phyloP scores from a whole-genome alignment of 495 filamentous ascomycete genomes.

The Lasiosphaeria miniovina region DNA sequence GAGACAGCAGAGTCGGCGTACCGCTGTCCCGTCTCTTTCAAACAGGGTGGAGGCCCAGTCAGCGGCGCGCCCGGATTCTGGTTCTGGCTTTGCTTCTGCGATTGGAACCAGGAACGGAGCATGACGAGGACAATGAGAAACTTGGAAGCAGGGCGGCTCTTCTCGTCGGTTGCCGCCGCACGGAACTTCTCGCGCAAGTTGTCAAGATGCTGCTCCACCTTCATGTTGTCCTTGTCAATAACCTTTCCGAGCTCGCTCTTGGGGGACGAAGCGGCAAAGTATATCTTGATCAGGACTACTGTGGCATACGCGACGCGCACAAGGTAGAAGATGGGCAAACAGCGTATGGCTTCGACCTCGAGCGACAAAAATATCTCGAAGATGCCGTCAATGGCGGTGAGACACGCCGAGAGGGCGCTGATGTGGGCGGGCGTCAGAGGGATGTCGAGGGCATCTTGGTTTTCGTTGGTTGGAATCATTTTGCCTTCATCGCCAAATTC shows the following conservation, averaged over 20 bases:
- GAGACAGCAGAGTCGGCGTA: not conserved
- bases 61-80: too few species aligned
- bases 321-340: slow-evolving; percentile 71
- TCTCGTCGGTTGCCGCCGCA: slow-evolving; percentile 59
- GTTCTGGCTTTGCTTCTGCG: slow-evolving; percentile 32
- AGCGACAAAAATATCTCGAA: slow-evolving; percentile 67
- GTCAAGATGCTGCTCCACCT: slow-evolving; percentile 72
- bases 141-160: slow-evolving; percentile 67
- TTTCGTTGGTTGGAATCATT: slow-evolving; percentile 43
- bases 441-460: slow-evolving; percentile 38
- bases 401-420: slow-evolving; percentile 66
- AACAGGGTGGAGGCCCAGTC: too few species aligned
- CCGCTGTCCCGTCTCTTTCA: not conserved
- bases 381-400: slow-evolving; percentile 68
- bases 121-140: slow-evolving; percentile 73
- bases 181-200: slow-evolving; percentile 63
- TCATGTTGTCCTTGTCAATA: slow-evolving; percentile 69
- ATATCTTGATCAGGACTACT: slow-evolving; percentile 85
- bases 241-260: slow-evolving; percentile 70
- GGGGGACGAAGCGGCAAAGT: slow-evolving; percentile 68
- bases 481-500: slow-evolving; percentile 64
- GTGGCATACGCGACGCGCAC: slow-evolving; percentile 75
- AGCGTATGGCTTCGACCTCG: slow-evolving; percentile 59
- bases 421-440: slow-evolving; percentile 63
- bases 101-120: slow-evolving; percentile 69